Base-by-base conservation (phyloP, 768 basidiomycete genomes). In the Xerocomus brunneocitrinus region DNA sequence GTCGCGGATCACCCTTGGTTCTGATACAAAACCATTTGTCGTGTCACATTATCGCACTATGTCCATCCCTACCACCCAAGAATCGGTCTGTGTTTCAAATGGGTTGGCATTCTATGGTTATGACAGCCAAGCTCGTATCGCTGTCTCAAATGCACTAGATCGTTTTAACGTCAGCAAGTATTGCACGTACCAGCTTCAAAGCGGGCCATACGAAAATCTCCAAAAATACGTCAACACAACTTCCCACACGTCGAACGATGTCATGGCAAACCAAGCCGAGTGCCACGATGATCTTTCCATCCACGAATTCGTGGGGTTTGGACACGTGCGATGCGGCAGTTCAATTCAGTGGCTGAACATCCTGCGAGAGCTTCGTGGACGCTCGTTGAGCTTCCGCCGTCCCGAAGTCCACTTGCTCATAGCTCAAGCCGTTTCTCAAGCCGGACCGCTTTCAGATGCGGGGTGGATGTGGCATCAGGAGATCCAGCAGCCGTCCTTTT, bases 291-390 rank as follows among this genome's bases (percentile, higher is more conserved):
- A 19, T 19, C 19, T 19, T 19, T 19, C 19, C 19, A 19, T 19
- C 19, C 19, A 19, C 19, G 19, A 19, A 19, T 19, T 19, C 19
- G 19, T 19, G 19, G 19, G 19, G 19, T 19, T 19, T 47, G 74
- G 71, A 14, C 65, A 69, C 45, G 54, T 82, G 28, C 76, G 81
- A 3, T 69, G 74, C 31, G 79, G 80, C 0, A 50, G 66, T 0
- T 60, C 45, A 1, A 56, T 82, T 0, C 80, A 81, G 47, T 81
- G 79, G 79, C 61, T 74, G 30, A 81, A 82, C 52, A 72, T 82
- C 36, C 54, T 71, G 9, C 71, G 75, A 22, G 78, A 77, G 55
- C 55, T 82, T 13, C 67, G 69, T 5, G 67, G 69, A 8, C 65
- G 69, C 24, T 56, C 59, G 0, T 54, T 83, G 49, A 71, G 66